Conservation (phyloP, 2,329 filamentous ascomycete genomes). For the Zymoseptoria tritici region DNA sequence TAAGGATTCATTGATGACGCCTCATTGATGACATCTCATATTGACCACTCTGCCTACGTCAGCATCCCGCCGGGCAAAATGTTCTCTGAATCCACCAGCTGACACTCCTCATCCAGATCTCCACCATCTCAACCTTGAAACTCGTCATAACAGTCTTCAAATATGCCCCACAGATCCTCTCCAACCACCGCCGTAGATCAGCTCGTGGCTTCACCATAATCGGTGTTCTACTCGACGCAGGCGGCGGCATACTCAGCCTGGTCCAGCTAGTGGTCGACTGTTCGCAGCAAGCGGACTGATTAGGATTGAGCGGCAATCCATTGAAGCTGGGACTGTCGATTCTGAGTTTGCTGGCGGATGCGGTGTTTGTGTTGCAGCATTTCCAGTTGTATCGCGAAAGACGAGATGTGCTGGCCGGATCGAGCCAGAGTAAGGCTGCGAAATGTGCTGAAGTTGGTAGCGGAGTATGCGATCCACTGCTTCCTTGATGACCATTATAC, state of each 20-base stretch:
- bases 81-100: neutral
- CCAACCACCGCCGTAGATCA: slow-evolving; percentile 77
- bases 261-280: slow-evolving; percentile 78
- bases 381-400: slow-evolving; percentile 62
- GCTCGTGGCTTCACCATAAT: slow-evolving; percentile 64
- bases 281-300: slow-evolving; percentile 77
- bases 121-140: slow-evolving; percentile 78
- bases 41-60: neutral
- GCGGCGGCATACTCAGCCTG: slow-evolving; percentile 72
- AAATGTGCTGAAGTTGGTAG: neutral
- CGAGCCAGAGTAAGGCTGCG: neutral
- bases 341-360: slow-evolving; percentile 75
- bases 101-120: slow-evolving; percentile 38
- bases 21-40: too few relatives aligned
- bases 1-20: neutral
- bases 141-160: slow-evolving; percentile 82
- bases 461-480: neutral
- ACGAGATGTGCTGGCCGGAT: neutral
- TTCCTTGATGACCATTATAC: neutral
- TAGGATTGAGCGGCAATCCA: slow-evolving; percentile 81
- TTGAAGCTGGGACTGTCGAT: slow-evolving; percentile 83
- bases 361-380: slow-evolving; percentile 80
- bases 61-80: neutral
- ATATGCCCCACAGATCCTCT: slow-evolving; percentile 77
- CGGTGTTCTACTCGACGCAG: slow-evolving; percentile 74